Conservation (phyloP, 495 filamentous ascomycete genomes). For the Penicillium odoratum region DNA sequence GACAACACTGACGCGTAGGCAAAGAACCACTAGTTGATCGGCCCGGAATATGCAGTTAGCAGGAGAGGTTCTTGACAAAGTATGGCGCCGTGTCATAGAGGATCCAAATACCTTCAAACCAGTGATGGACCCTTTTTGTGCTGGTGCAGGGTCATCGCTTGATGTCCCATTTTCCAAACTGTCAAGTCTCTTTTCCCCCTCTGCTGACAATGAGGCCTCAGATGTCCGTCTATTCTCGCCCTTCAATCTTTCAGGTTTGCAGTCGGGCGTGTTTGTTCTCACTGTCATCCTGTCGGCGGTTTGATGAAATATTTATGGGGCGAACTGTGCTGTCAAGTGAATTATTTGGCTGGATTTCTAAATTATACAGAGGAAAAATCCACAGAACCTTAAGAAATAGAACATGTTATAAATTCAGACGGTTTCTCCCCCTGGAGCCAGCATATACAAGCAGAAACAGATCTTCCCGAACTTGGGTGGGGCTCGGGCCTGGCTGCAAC, state of each 20-base stretch:
- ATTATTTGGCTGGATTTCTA: too few relatives aligned
- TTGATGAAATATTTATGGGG: too few relatives aligned
- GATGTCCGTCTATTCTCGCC: neutral
- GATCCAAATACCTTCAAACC: neutral
- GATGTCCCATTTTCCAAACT: neutral
- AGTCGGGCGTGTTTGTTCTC: neutral
- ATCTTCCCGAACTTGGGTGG: neutral
- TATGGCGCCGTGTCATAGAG: neutral
- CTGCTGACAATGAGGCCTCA: neutral
- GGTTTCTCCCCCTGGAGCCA: neutral
- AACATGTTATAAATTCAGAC: neutral
- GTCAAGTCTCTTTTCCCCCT: neutral
- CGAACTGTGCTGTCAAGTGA: too few relatives aligned
- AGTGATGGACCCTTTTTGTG: neutral
- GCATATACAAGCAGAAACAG: neutral
- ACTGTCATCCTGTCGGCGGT: neutral
- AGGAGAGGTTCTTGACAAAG: neutral
- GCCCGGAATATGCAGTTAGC: neutral
- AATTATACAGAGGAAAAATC: too few relatives aligned
- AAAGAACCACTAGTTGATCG: neutral
- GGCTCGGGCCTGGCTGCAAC: neutral
- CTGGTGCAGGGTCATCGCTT: neutral
- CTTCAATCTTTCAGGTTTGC: neutral
- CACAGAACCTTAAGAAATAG: neutral
- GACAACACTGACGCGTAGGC: neutral